Percentiles rank a stretch among this genome's conserved stretches.
Evolutionary conservation across 202 grass and related monocot genomes (phyloP).

Genomic region (Digitaria exilis): DNA sequence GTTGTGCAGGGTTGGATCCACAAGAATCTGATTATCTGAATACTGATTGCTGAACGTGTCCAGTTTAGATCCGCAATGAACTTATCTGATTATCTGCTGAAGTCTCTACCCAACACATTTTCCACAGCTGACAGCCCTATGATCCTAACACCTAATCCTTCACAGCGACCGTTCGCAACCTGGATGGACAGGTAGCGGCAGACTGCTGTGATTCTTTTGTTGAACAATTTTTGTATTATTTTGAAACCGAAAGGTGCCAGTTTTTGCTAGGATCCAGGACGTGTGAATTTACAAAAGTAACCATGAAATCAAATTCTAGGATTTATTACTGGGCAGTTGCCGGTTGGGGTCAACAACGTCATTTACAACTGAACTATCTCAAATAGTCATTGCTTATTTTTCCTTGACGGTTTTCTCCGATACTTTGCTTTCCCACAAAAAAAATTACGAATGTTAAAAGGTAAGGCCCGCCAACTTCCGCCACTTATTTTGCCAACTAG

Average conservation of each 20-base stretch:
- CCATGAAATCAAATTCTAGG: background rate
- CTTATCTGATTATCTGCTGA: no score
- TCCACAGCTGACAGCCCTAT: background rate
- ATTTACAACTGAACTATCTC: background rate
- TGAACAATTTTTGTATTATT: background rate
- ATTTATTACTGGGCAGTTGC: background rate
- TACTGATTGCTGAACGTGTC: background rate
- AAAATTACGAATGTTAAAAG: background rate
- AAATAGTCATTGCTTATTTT: background rate
- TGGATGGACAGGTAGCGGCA: background rate
- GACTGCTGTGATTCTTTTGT: background rate
- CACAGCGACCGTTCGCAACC: background rate
- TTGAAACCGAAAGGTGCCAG: background rate
- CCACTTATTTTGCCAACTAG: no score
- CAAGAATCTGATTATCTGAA: background rate
- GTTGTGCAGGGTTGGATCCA: background rate
- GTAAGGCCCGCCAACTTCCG: no score
- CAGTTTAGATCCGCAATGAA: background rate
- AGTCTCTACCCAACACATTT: background rate
- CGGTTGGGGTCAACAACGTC: background rate
- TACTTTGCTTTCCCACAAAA: background rate
- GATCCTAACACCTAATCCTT: background rate
- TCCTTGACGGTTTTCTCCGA: background rate
- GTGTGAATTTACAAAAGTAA: background rate
- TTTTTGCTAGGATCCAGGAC: background rate